Percentiles rank a stretch among this genome's conserved stretches.
Conservation (phyloP, 2,329 filamentous ascomycete genomes). For the Trichoderma asperellum region DNA sequence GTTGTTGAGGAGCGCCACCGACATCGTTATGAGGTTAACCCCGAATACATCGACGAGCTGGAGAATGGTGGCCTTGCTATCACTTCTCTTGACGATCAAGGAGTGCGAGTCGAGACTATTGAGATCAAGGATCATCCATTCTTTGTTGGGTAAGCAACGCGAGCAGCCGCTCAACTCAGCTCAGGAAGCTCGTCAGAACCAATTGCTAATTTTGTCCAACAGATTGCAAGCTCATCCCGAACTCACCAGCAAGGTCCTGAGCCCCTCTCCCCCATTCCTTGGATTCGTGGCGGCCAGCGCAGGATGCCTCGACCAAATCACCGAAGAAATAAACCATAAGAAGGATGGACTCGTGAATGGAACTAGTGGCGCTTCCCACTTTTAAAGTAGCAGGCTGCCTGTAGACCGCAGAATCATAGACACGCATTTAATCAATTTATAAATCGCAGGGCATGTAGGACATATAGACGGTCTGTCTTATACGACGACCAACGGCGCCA, state of each 20-base stretch:
- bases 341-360: neutral
- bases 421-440: neutral
- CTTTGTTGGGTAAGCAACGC: slow-evolving; percentile 59
- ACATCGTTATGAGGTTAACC: slow-evolving; percentile 91
- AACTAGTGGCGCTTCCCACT: neutral
- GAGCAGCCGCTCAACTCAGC: neutral
- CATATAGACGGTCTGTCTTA: neutral
- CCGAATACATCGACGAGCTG: slow-evolving; percentile 70
- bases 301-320: slow-evolving; percentile 60
- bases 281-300: slow-evolving; percentile 82
- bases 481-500: neutral
- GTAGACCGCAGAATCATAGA: neutral
- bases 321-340: slow-evolving; percentile 22
- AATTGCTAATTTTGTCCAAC: slow-evolving; percentile 37
- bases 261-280: slow-evolving; percentile 57
- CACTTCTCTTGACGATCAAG: slow-evolving; percentile 77
- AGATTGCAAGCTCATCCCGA: slow-evolving; percentile 83
- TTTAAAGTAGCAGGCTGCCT: neutral
- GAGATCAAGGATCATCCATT: slow-evolving; percentile 83
- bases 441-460: neutral
- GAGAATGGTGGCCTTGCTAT: slow-evolving; percentile 72
- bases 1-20: slow-evolving; percentile 75
- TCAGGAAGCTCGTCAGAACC: slow-evolving; percentile 46
- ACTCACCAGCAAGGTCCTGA: slow-evolving; percentile 62
- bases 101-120: slow-evolving; percentile 79